Conservation (phyloP, 73 alveolate genomes). For the Paramecium tetraurelia region DNA sequence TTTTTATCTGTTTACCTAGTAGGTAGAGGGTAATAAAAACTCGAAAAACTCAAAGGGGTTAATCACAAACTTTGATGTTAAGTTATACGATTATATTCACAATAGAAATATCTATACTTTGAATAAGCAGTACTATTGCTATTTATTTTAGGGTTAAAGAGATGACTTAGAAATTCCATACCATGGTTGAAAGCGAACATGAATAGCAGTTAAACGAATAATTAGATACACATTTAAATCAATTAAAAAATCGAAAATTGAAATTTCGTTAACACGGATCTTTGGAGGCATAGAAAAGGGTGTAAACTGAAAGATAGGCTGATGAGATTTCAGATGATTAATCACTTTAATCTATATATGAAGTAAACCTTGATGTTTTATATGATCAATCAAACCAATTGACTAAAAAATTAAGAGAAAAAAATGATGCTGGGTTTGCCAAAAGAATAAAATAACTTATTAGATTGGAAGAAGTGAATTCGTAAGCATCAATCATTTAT, state of each 20-base stretch:
- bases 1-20: background rate
- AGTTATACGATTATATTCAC: constrained; percentile 6
- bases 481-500: background rate
- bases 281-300: background rate
- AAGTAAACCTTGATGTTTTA: background rate
- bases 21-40: background rate
- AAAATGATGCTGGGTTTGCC: background rate
- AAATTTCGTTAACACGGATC: background rate
- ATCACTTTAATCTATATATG: constrained; percentile 5
- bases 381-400: background rate
- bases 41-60: background rate
- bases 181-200: background rate
- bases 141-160: background rate
- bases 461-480: background rate
- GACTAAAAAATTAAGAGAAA: background rate
- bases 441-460: background rate
- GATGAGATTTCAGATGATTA: background rate
- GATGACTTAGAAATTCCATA: background rate
- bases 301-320: background rate
- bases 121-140: background rate
- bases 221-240: background rate
- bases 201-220: background rate
- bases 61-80: background rate
- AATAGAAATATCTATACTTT: background rate
- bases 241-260: background rate